phyloP scores from a whole-genome alignment of 257 asterid species.

The Ehretia macrophylla region DNA sequence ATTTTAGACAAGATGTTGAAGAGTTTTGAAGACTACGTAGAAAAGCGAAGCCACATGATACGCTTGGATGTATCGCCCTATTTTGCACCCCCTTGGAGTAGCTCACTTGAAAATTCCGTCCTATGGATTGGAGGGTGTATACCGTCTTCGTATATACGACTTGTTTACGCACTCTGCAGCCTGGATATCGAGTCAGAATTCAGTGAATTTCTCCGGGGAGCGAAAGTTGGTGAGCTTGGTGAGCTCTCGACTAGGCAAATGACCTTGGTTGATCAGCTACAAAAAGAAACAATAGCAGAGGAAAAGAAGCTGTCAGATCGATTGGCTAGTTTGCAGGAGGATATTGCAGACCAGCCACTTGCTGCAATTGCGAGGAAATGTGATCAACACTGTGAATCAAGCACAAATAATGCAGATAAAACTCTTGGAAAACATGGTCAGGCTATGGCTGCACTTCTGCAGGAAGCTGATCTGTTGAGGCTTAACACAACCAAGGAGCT shows the following conservation, averaged over 20 bases:
- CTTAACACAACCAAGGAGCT: constrained; percentile 25
- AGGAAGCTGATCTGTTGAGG: constrained; percentile 33
- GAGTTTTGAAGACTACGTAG: constrained; percentile 20
- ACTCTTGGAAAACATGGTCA: constrained; percentile 12
- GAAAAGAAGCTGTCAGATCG: constrained; percentile 11
- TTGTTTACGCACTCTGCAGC: constrained; percentile 22
- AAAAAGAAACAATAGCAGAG: constrained; percentile 9
- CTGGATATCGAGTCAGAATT: constrained; percentile 13
- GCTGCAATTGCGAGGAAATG: constrained; percentile 11
- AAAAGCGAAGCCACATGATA: constrained; percentile 13
- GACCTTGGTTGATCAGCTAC: constrained; percentile 15
- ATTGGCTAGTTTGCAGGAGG: constrained; percentile 30
- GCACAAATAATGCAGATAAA: constrained; percentile 3
- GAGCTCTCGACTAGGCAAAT: constrained; percentile 18
- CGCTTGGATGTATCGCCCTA: constrained; percentile 12
- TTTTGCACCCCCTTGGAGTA: constrained; percentile 36
- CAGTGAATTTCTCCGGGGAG: constrained; percentile 7
- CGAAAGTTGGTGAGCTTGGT: constrained; percentile 6
- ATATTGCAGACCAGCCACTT: constrained; percentile 29
- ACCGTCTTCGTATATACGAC: constrained; percentile 32
- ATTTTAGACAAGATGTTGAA: constrained; percentile 11
- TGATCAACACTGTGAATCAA: neutral
- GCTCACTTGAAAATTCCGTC: constrained; percentile 29
- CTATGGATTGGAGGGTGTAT: constrained; percentile 44
- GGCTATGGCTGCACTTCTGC: constrained; percentile 21